Percentiles rank a stretch among this genome's conserved stretches.
Conservation (phyloP, 352 stramenopile genomes). For the Globisporangium nagaii region DNA sequence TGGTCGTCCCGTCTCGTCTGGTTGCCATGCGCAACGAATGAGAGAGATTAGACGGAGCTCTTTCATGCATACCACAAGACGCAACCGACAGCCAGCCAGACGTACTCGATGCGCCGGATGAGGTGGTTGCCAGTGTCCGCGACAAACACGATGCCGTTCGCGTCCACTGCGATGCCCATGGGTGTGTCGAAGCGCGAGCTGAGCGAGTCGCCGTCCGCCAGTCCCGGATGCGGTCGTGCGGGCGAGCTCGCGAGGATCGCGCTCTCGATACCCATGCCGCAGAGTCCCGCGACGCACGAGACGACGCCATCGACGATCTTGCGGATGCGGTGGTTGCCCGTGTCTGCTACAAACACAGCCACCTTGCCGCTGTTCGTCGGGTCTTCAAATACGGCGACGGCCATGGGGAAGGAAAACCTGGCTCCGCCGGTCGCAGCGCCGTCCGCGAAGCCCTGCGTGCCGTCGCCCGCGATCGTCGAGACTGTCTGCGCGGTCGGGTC, state of each 20-base stretch:
- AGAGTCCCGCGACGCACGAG: conserved; percentile 88
- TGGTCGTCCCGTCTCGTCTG: conserved; percentile 43
- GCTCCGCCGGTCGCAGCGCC: conserved; percentile 28
- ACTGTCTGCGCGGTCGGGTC: conserved; percentile 38
- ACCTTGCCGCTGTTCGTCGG: conserved; percentile 14
- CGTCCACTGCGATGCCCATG: conserved; percentile 81
- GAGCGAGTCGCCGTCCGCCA: conserved; percentile 78
- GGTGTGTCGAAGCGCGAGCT: conserved; percentile 90
- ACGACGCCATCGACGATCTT: conserved; percentile 63
- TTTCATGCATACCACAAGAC: no score
- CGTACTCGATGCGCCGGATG: conserved; percentile 80
- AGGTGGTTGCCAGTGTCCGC: conserved; percentile 96
- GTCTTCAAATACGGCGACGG: conserved; percentile 59
- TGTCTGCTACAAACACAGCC: conserved; percentile 71
- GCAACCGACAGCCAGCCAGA: conserved; percentile 4
- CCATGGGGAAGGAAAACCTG: conserved; percentile 64
- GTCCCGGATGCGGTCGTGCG: conserved; percentile 75
- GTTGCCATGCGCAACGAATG: not conserved
- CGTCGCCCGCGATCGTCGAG: conserved; percentile 52
- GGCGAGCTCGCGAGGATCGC: conserved; percentile 20
- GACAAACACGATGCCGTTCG: conserved; percentile 86
- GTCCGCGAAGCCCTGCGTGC: conserved; percentile 38
- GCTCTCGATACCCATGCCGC: conserved; percentile 66
- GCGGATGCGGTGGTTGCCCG: conserved; percentile 80
- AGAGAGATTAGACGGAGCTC: not conserved